These are phyloP conservation scores for Scortechinia acanthostroma DNA, from an alignment of 2,329 filamentous ascomycete genomes.

Conservation along the genomic window DNA sequence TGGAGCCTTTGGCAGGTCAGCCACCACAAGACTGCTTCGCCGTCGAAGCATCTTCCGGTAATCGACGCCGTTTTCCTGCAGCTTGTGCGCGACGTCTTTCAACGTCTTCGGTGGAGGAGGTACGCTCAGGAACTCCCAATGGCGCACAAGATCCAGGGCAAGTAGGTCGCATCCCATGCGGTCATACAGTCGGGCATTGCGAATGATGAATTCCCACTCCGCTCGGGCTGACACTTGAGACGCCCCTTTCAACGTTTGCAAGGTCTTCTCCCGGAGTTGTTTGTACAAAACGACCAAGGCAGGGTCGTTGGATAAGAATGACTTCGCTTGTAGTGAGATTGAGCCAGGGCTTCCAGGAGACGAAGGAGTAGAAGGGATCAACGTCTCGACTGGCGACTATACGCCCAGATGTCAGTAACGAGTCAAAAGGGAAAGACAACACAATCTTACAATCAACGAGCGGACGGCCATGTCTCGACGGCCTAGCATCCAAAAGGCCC, in stretches of 20 bases:
- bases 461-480: constrained; percentile 78
- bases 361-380: constrained; percentile 58
- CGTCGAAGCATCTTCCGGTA: constrained; percentile 64
- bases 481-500: constrained; percentile 89
- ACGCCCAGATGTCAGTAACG: background rate
- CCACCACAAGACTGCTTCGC: constrained; percentile 72
- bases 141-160: constrained; percentile 75
- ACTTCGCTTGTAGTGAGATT: constrained; percentile 52
- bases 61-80: constrained; percentile 42
- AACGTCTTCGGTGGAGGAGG: constrained; percentile 18
- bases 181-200: constrained; percentile 76
- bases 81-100: constrained; percentile 16
- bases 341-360: constrained; percentile 42
- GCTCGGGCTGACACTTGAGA: constrained; percentile 70
- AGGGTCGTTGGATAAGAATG: constrained; percentile 85
- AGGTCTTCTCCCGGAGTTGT: constrained; percentile 72
- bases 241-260: constrained; percentile 80
- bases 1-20: constrained; percentile 60
- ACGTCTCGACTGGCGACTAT: constrained; percentile 70
- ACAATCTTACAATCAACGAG: constrained; percentile 62
- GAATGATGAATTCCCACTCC: constrained; percentile 84
- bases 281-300: constrained; percentile 81
- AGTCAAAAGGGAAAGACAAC: background rate
- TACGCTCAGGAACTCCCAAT: constrained; percentile 66
- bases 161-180: constrained; percentile 91